Base-by-base conservation (phyloP, 257 asterid genomes). In the Lycium ferocissimum region DNA sequence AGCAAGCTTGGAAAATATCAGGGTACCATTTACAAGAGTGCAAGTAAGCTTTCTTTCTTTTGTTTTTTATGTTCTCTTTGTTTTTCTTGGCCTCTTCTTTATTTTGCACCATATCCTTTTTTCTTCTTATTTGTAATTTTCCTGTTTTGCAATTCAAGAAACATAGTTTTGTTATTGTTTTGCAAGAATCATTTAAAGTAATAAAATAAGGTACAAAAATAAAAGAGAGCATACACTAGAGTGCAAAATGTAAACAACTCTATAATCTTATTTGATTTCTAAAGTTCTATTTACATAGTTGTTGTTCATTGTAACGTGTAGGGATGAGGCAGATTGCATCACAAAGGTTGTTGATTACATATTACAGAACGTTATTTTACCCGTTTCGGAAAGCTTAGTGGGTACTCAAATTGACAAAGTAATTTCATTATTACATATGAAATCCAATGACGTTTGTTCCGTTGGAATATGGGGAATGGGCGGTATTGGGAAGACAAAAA, bases 401-500 rank as follows among this genome's bases (percentile, higher is more conserved):
- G 84, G 84, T 37, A 57, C 73, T 18, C 70, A 70, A 7, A 62
- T 81, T 57, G 69, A 9, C 33, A 12, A 81, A 15, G 18, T 59
- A n/a, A 18, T 37, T 9, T 17, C 43, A 9, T 43, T 81, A 9
- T 57, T 81, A 26, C 6, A 9, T 26, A 11, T 1, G n/a, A 53
- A 61, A 81, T 17, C 75, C 9, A 3, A 61, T 37, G 58, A 81
- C 7, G 84, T 59, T 62, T 58, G 5, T 17, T 81, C 51, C 84
- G 11, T 81, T 35, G 84, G 75, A 49, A 22, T 81, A 57, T 38
- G 76, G 78, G 84, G 84, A 6, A 80, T 80, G 83, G 26, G 70
- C n/a, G n/a, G n/a, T n/a, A n/a, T n/a, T n/a, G n/a, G n/a, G n/a
- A n/a, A 0, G 33, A 26, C 33, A 26, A 1, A 17, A 15, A 81